A percentile compares a stretch with the other conserved stretches of the same genome.
phyloP scores from a whole-genome alignment of 495 filamentous ascomycete genomes.

The Penicillium soppii region DNA sequence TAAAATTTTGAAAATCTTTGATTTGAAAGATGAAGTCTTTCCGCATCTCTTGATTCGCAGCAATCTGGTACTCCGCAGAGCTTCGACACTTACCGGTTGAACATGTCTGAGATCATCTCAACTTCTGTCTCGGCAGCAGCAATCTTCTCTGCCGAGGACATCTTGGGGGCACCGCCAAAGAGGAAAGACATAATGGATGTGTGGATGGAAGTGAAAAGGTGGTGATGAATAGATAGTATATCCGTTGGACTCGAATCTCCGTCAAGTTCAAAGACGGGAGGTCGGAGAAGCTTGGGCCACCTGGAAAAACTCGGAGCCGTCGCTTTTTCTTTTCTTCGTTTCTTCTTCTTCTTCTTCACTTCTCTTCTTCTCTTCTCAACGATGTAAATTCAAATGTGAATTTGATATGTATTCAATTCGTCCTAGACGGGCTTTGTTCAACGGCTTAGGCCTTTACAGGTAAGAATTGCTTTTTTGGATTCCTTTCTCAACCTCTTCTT shows the following conservation, averaged over 20 bases:
- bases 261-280: constrained; percentile 12
- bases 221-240: background rate
- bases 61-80: background rate
- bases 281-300: constrained; percentile 37
- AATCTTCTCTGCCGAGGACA: constrained; percentile 93
- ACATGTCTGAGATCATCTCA: constrained; percentile 95
- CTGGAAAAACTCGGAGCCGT: constrained; percentile 21
- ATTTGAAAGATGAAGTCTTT: background rate
- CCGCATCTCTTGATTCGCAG: background rate
- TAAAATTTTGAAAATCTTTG: too few species aligned
- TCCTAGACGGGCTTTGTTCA: constrained; percentile 29
- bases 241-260: background rate
- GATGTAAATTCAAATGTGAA: constrained; percentile 29
- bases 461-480: constrained; percentile 26
- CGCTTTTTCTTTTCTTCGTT: constrained; percentile 23
- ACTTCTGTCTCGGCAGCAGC: constrained; percentile 87
- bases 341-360: constrained; percentile 14
- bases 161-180: constrained; percentile 80
- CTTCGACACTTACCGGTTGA: constrained; percentile 69
- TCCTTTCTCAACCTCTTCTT: constrained; percentile 11
- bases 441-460: constrained; percentile 31
- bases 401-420: constrained; percentile 40
- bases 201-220: constrained; percentile 1
- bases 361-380: constrained; percentile 16
- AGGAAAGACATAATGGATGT: constrained; percentile 85